Percentiles rank a stretch among this genome's conserved stretches.
These are phyloP conservation scores for Penicillium janthinellum DNA, from an alignment of 2,329 filamentous ascomycete species.

Conservation along the genomic window DNA sequence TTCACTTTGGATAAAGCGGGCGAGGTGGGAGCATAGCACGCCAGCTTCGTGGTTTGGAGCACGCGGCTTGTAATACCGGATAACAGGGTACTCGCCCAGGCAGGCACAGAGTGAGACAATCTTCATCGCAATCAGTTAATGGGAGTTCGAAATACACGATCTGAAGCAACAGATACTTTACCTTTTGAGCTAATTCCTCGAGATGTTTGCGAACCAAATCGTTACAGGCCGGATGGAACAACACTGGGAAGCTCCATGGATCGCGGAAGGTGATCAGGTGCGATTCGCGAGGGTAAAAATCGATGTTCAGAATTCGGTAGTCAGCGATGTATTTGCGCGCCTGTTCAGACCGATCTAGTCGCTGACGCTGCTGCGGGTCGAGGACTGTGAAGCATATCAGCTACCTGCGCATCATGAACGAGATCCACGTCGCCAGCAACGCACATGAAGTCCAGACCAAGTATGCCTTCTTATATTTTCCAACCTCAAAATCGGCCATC, in stretches of 20 bases:
- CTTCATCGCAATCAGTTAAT: constrained; percentile 47
- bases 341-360: constrained; percentile 70
- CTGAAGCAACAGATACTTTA: constrained; percentile 39
- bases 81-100: constrained; percentile 89
- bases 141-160: constrained; percentile 10
- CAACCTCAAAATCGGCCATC: constrained; percentile 85
- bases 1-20: constrained; percentile 87
- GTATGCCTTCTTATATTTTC: constrained; percentile 76
- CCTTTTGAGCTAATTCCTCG: constrained; percentile 84
- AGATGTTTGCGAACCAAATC: constrained; percentile 79
- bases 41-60: constrained; percentile 80
- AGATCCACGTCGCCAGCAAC: constrained; percentile 30
- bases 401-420: constrained; percentile 4
- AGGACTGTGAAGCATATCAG: constrained; percentile 56
- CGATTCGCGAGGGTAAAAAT: constrained; percentile 89
- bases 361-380: constrained; percentile 68
- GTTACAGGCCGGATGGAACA: constrained; percentile 91
- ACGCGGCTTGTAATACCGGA: constrained; percentile 83
- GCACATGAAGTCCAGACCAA: constrained; percentile 79
- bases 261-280: constrained; percentile 89
- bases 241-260: constrained; percentile 89
- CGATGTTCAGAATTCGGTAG: constrained; percentile 79
- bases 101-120: constrained; percentile 86
- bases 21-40: constrained; percentile 84
- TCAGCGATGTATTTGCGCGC: constrained; percentile 75